A percentile compares a stretch with the other conserved stretches of the same genome.
Evolutionary conservation across 257 asterid species (phyloP).

Genomic region (Solanum sitiens): DNA sequence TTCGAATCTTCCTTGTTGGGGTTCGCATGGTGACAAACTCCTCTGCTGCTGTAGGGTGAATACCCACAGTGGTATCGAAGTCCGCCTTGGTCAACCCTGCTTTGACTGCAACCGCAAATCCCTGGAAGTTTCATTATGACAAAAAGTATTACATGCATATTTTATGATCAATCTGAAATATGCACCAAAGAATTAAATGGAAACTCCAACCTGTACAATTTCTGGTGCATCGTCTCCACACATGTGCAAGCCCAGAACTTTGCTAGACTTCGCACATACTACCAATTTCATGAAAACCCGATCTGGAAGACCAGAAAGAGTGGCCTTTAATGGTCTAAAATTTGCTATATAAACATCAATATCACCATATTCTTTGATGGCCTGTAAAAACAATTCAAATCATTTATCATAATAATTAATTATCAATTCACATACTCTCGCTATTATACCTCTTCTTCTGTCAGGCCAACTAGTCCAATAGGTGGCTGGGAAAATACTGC

Average conservation of each 20-base stretch:
- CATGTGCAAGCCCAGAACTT: conserved; percentile 82
- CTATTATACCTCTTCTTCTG: conserved; percentile 72
- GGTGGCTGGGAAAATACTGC: conserved; percentile 99
- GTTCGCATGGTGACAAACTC: conserved; percentile 96
- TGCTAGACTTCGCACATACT: conserved; percentile 72
- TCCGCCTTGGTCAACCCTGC: conserved; percentile 91
- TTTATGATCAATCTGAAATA: not conserved
- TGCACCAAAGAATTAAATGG: not conserved
- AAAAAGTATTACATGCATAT: not conserved
- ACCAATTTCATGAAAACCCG: conserved; percentile 82
- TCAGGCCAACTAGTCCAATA: conserved; percentile 83
- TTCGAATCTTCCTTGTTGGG: conserved; percentile 71
- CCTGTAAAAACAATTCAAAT: conserved; percentile 29
- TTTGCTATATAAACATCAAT: conserved; percentile 74
- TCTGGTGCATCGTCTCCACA: conserved; percentile 97
- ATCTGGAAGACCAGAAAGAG: conserved; percentile 94
- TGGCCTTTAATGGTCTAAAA: conserved; percentile 90
- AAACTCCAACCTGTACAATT: conserved; percentile 58
- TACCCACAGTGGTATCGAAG: conserved; percentile 84
- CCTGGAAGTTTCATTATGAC: conserved; percentile 35
- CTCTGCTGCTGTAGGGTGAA: conserved; percentile 97
- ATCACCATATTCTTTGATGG: conserved; percentile 62
- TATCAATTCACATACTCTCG: not conserved
- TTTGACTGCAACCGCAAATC: conserved; percentile 88
- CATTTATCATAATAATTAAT: conserved; percentile 5